Base-by-base conservation (phyloP, 495 filamentous ascomycete species). In the Mycothermus thermophilus region DNA sequence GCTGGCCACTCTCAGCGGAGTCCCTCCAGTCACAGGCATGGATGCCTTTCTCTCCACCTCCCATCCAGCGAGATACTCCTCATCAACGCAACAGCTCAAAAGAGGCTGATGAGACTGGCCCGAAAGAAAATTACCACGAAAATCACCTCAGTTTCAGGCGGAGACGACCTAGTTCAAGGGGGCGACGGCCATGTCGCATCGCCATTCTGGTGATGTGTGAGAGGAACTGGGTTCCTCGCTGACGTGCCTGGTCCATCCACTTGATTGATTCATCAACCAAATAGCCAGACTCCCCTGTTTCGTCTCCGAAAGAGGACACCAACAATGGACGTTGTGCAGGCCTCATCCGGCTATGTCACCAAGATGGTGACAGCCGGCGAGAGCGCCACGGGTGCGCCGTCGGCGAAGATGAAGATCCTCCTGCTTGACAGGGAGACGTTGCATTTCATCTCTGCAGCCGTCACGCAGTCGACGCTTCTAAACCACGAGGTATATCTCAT, bases 401-500 rank as follows among this genome's bases (percentile, higher is more conserved):
- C 84, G 9, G 74, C 83, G 23, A 96, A 96, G 69, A 97, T 97
- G 90, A 97, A 97, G 77, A 88, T 95, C 47, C 65, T 97, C 35
- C 70, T 97, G 46, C 69, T 97, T 37, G 90, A 97, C 60, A 79
- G 74, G 59, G 90, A 95, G 62, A 97, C 90, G 52, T 82, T 96
- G 13, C 71, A 84, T 23, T 90, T 94, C 44, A 72, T 93, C 21
- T 96, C 92, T 15, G 87, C 86, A 12, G 85, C 90, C 38, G 88
- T 90, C 39, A 95, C 92, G 0, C 92, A 96, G 51, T 96, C 90
- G 27, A 73, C 84, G 24, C 70, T 97, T n/a, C 77, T 97, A 38
- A 93, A 84, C 52, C 86, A 96, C 53, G 86, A 95, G 60, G 83
- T 97, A 41, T 97, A 93, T 59, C 83, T 97, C 34, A 94, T 88